These are phyloP conservation scores for Dysphania ambrosioides DNA, from an alignment of 148 eudicot genomes.

Conservation along the genomic window DNA sequence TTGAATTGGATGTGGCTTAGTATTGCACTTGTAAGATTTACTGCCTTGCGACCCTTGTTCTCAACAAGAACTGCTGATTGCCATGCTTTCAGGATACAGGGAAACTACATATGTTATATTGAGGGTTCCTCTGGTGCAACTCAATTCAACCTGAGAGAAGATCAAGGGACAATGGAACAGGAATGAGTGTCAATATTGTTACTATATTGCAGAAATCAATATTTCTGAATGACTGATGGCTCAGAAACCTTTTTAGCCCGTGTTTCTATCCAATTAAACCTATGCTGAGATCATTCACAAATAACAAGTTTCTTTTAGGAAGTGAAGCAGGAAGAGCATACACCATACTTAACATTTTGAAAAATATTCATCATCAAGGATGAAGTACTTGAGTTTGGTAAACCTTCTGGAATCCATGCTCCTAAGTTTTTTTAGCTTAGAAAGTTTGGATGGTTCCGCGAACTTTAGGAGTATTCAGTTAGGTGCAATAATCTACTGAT, in stretches of 20 bases:
- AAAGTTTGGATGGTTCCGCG: no score
- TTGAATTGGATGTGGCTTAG: slow-evolving; percentile 61
- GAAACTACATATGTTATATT: slow-evolving; percentile 71
- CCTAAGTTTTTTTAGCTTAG: no score
- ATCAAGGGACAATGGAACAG: neutral
- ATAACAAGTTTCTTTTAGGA: no score
- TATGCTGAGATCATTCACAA: no score
- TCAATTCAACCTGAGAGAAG: slow-evolving; percentile 62
- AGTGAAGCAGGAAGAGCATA: no score
- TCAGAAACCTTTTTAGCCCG: neutral
- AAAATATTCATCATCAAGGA: no score
- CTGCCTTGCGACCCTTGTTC: slow-evolving; percentile 66
- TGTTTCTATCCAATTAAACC: no score
- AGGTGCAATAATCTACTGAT: no score
- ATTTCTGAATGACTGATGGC: neutral
- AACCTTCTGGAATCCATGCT: no score
- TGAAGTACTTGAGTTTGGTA: no score
- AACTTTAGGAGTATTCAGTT: no score
- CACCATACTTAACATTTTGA: no score
- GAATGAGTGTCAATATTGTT: neutral
- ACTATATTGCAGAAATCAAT: neutral
- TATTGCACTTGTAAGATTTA: slow-evolving; percentile 54
- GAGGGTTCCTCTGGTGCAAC: slow-evolving; percentile 60
- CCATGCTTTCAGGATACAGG: slow-evolving; percentile 70
- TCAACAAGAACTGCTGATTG: slow-evolving; percentile 79